Percentiles rank a stretch among this genome's conserved stretches.
Conservation (phyloP, 257 asterid genomes). For the Coffea eugenioides region DNA sequence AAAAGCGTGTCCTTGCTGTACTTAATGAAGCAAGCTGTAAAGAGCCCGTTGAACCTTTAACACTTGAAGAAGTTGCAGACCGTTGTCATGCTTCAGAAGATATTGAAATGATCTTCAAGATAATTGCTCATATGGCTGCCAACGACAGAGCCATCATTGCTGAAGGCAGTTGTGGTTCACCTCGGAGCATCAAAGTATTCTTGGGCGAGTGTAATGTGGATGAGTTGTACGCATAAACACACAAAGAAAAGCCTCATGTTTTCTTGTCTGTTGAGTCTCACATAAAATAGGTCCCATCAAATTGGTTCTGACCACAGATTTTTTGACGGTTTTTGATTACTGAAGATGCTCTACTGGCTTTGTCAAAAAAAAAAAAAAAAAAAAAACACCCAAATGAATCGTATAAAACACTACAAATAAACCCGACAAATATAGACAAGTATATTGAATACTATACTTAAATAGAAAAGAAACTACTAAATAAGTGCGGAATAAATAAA, state of each 20-base stretch:
- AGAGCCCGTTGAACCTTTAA: conserved; percentile 87
- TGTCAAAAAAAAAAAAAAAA: too few relatives aligned
- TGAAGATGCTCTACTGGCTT: conserved; percentile 13
- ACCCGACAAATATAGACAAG: too few relatives aligned
- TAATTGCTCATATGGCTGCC: conserved; percentile 92
- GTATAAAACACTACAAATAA: too few relatives aligned
- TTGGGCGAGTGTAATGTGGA: conserved; percentile 95
- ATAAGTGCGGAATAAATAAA: too few relatives aligned
- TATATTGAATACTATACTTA: too few relatives aligned
- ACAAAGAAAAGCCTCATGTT: neutral
- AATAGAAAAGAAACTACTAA: too few relatives aligned
- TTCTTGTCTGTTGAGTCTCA: neutral
- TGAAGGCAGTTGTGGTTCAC: conserved; percentile 97
- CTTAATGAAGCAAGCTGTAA: conserved; percentile 96
- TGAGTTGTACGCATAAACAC: conserved; percentile 56
- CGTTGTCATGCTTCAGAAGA: conserved; percentile 79
- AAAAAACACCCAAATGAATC: too few relatives aligned
- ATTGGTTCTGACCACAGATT: conserved; percentile 9
- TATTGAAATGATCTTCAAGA: conserved; percentile 96
- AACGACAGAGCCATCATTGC: conserved; percentile 97
- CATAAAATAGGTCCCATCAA: neutral
- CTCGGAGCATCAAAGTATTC: conserved; percentile 82
- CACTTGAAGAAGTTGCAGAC: conserved; percentile 84
- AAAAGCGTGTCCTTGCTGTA: conserved; percentile 92
- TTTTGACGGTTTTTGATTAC: conserved; percentile 6